Evolutionary conservation across 805 yeast species (phyloP).

Genomic region (Wickerhamomyces queroliae): DNA sequence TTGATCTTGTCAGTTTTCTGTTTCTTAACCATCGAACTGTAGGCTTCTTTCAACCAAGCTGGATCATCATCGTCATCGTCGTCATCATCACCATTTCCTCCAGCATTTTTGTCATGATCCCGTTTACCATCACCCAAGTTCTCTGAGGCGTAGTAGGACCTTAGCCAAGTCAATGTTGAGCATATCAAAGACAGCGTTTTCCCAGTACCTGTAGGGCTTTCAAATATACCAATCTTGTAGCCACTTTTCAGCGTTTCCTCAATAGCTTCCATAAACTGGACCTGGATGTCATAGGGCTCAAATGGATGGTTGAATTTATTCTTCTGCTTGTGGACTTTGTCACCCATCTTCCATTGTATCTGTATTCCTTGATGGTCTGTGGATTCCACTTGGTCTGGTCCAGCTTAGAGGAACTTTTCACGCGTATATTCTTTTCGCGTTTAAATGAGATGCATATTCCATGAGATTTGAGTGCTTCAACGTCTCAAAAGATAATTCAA

Average conservation of each 20-base stretch:
- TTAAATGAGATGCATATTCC: too few species aligned
- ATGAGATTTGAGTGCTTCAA: too few species aligned
- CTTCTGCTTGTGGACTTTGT: background rate
- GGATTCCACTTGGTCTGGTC: too few species aligned
- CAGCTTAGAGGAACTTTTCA: too few species aligned
- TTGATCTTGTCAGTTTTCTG: conserved; percentile 19
- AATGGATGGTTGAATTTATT: conserved; percentile 66
- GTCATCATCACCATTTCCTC: conserved; percentile 29
- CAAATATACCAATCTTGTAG: conserved; percentile 74
- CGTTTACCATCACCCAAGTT: too few species aligned
- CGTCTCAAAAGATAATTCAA: too few species aligned
- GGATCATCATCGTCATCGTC: conserved; percentile 53
- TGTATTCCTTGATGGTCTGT: too few species aligned
- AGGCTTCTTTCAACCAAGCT: conserved; percentile 53
- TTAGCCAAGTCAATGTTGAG: conserved; percentile 77
- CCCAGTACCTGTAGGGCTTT: conserved; percentile 95
- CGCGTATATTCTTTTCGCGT: background rate
- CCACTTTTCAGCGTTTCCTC: conserved; percentile 50
- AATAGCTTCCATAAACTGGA: conserved; percentile 69
- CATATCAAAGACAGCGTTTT: conserved; percentile 86
- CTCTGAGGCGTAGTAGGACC: conserved; percentile 37
- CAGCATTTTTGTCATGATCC: conserved; percentile 8
- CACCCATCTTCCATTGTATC: conserved; percentile 3
- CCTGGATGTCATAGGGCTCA: conserved; percentile 73
- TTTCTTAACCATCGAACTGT: conserved; percentile 21